Evolutionary conservation across 1,284 basidiomycete genomes (phyloP), one percentile per base, ranked within the genome.

Genomic region (Tremellales sp.): DNA sequence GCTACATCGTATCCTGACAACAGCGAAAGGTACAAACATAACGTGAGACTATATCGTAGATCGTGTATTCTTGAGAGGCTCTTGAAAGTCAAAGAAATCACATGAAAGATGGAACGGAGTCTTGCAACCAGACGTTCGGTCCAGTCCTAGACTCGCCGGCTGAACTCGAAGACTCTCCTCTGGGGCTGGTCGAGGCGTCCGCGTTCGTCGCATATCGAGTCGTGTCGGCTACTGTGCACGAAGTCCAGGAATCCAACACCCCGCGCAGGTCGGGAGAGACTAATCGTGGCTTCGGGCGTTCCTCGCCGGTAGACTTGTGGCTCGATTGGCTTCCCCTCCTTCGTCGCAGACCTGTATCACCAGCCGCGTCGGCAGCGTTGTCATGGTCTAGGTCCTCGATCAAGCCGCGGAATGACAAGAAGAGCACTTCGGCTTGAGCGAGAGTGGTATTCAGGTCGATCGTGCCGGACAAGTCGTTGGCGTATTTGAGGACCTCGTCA

Each of bases 341-440:
- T 17, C 46, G 19, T 40, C 51, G 8, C 25, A 47, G 46, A 23
- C 49, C 45, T 35, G 37, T 36, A 7, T 41, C 22, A 3, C 29
- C 42, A 21, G 45, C 43, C 31, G 39, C 40, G 17, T 45, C 45
- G 17, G 21, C 40, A 4, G 53, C 54, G 15, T 29, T 51, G 46
- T 62, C 61, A 36, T 58, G 53, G 67, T 93, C 89, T 56, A 92
- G 82, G 67, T 92, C 89, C n/a, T 86, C 85, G 13, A 92, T 82
- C n/a, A 91, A 53, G 4, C 53, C 53, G 40, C 58, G 52, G 66
- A 73, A 75, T 0, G 61, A 62, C n/a, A 78, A 74, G 79, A 90
- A 96, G 12, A 97, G 80, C 10, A 96, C 89, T 75, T 97, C 91
- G 8, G 91, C 91, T 73, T 96, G 92, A 0, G 88, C 86, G 3